Conservation (phyloP, 345 rosid genomes). For the Odontarrhena argentea region DNA sequence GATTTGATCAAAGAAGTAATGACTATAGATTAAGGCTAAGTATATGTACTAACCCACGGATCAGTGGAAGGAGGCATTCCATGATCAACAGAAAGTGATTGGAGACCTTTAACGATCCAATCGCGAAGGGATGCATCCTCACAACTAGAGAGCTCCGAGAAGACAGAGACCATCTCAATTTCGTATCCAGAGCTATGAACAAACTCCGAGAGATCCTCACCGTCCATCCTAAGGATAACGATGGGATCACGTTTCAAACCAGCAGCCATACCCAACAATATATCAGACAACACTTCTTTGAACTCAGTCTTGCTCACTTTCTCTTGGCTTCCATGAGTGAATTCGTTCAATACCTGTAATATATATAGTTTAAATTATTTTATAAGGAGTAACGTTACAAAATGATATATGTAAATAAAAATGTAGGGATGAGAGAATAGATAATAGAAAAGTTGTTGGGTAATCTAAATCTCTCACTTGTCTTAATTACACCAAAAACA, state of each 20-base stretch:
- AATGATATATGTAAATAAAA: constrained; percentile 16
- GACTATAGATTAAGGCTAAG: neutral
- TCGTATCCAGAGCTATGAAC: constrained; percentile 67
- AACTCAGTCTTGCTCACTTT: constrained; percentile 81
- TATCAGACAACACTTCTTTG: constrained; percentile 87
- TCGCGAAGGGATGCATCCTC: constrained; percentile 56
- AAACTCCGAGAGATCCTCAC: constrained; percentile 91
- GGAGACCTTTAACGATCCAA: constrained; percentile 57
- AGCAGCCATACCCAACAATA: constrained; percentile 92
- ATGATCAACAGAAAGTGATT: constrained; percentile 78
- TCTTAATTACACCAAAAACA: constrained; percentile 17
- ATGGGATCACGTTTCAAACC: constrained; percentile 96
- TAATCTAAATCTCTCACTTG: constrained; percentile 22
- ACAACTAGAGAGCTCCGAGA: constrained; percentile 41
- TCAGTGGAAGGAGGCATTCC: constrained; percentile 91
- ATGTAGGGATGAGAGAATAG: constrained; percentile 26
- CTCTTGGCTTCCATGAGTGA: constrained; percentile 80
- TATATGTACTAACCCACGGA: constrained; percentile 61
- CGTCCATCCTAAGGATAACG: constrained; percentile 90
- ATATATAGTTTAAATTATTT: neutral
- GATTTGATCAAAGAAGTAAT: neutral
- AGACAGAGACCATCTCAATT: constrained; percentile 61
- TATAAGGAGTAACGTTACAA: neutral
- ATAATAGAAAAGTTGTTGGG: constrained; percentile 9
- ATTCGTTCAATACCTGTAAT: constrained; percentile 76